A percentile compares a stretch with the other conserved stretches of the same genome.
Conservation (phyloP, 2,329 filamentous ascomycete species). For the Epichloe sp. region DNA sequence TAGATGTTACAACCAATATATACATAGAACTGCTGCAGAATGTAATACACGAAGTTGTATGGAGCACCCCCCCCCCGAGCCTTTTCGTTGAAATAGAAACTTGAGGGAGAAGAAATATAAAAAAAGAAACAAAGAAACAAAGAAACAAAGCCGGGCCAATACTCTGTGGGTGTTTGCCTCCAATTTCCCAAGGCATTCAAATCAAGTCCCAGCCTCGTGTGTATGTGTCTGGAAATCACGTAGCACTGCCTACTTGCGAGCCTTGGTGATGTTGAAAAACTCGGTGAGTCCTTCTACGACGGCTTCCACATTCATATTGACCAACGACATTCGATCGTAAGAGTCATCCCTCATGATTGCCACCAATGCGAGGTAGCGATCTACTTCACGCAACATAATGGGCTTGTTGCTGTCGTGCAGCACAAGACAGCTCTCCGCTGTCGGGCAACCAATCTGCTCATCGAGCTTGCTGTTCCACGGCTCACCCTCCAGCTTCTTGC, state of each 20-base stretch:
- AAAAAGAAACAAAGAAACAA: no score
- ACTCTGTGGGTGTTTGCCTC: not conserved
- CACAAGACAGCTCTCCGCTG: constrained; percentile 56
- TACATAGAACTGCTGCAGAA: not conserved
- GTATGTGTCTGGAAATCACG: not conserved
- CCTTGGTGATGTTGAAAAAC: constrained; percentile 63
- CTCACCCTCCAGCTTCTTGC: constrained; percentile 42
- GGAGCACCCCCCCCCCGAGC: not conserved
- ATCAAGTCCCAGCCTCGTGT: not conserved
- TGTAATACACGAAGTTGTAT: not conserved
- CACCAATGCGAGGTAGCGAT: constrained; percentile 65
- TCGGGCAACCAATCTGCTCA: constrained; percentile 52
- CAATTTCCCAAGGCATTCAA: not conserved
- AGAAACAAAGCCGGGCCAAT: not conserved
- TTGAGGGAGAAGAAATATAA: not conserved
- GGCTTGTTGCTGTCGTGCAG: constrained; percentile 50
- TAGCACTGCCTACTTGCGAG: constrained; percentile 23
- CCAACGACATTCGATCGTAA: constrained; percentile 70
- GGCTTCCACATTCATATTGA: constrained; percentile 78
- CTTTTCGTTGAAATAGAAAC: not conserved
- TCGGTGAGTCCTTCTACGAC: constrained; percentile 67
- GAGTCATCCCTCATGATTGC: constrained; percentile 79
- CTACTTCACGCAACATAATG: constrained; percentile 56
- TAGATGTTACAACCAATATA: not conserved
- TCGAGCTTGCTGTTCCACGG: constrained; percentile 50